Evolutionary conservation across 495 filamentous ascomycete species (phyloP).

Genomic region (Wilcoxina mikolae): DNA sequence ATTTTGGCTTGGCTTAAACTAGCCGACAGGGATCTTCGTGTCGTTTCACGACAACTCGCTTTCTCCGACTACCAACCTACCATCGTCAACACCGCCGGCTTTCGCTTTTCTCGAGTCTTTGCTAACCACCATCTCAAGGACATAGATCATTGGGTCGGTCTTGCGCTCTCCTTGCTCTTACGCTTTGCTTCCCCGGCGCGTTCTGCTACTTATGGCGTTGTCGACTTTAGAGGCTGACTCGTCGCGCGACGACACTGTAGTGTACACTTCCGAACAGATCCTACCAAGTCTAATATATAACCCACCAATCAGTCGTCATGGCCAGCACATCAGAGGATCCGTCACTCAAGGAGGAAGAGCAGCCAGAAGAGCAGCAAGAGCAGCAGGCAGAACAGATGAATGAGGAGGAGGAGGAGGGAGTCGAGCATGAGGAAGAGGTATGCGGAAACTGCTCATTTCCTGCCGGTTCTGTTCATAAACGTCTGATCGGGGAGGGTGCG

Average conservation of each 20-base stretch:
- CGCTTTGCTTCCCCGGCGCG: neutral
- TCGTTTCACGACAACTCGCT: too few relatives aligned
- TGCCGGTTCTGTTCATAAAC: constrained; percentile 6
- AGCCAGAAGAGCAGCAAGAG: constrained; percentile 19
- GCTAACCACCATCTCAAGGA: too few relatives aligned
- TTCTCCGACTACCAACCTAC: too few relatives aligned
- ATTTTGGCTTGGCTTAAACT: too few relatives aligned
- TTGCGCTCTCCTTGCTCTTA: neutral
- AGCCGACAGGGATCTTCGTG: too few relatives aligned
- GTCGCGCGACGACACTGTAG: neutral
- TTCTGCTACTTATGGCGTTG: neutral
- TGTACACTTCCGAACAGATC: neutral
- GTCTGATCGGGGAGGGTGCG: neutral
- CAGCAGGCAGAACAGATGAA: constrained; percentile 16
- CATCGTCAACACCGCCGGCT: too few relatives aligned
- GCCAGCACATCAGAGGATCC: neutral
- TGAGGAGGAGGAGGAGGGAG: constrained; percentile 1
- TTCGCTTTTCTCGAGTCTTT: too few relatives aligned
- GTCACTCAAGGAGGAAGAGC: constrained; percentile 8
- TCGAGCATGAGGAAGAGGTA: constrained; percentile 8
- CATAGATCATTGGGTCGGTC: neutral
- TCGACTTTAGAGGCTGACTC: neutral
- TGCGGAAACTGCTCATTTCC: constrained; percentile 6
- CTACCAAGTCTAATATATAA: neutral
- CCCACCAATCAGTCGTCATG: neutral